Evolutionary conservation across 2,329 filamentous ascomycete genomes (phyloP), one percentile per base, ranked within the genome.

Genomic region (Neurospora sp.): DNA sequence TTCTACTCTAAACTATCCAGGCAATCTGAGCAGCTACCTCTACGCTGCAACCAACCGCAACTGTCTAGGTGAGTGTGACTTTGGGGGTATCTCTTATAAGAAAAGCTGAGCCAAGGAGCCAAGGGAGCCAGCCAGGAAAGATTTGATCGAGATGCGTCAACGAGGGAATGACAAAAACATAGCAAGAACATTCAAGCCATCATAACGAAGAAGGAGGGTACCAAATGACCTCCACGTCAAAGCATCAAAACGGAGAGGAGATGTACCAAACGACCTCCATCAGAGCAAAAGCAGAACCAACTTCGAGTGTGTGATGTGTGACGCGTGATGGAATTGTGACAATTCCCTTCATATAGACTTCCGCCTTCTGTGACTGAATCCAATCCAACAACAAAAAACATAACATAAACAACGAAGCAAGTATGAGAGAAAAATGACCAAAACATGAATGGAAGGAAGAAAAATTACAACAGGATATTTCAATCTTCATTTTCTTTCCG

Each of bases 381-480:
- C 43, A 52, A 8, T 36, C 28, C 52, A 36, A 36, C 12, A 15
- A 62, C 12, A 15, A 62, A 57, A 52, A 36, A 62, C 52, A 33
- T 33, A 36, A 62, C 52, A 62, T 62, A 33, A 62, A 62, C 52
- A 62, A 36, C 28, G 23, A 62, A 62, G 52, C 52, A 33, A 62
- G 52, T 17, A 62, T 23, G 10, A 52, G 28, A 62, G 28, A 36
- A 10, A 36, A 36, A 36, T 3, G 28, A 62, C 52, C 23, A 62
- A 33, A 57, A 33, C 52, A n/a, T 62, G 52, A 62, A 33, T 46
- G 43, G 43, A 57, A 15, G 11, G 6, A n/a, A 17, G 28, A 17
- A 23, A 17, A 36, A 62, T 62, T 67, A 69, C 65, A 62, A 65
- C n/a, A 70, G 68, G 65, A 71, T 28, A 67, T 46, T 67, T 67